Evolutionary conservation across 805 yeast species (phyloP), one percentile per base, ranked within the genome.

Genomic region (Saccharomyces paradoxus): DNA sequence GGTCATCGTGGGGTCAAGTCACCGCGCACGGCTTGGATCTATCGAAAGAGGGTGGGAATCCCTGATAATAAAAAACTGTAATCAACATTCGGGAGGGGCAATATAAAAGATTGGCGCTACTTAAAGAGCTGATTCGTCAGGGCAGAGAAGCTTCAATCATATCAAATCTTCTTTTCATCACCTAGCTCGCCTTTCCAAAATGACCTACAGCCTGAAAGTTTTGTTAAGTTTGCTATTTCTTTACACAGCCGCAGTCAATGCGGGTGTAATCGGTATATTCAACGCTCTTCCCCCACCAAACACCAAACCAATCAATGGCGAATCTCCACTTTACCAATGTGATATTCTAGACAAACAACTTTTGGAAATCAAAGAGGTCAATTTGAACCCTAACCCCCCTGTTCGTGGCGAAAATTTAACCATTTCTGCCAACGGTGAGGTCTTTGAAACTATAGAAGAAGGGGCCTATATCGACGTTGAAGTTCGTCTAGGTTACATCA

Each of bases 401-500:
- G 75, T 65, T 47, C 83, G 90, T 64, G 98, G 97, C n/a, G 73
- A 77, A 46, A 87, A 89, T 67, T 75, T 94, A 66, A 86, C 96
- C 7, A 81, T 94, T 54, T 67, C 77, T 22, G 99, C 97, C 2
- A 69, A 75, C 4, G 99, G 97, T 2, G 67, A 68, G 41, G 72
- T 92, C 51, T 56, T 74, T 24, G 67, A 77, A 51, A 75, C 75
- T 8, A 74, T 94, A 41, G 81, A 70, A 29, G 92, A 89, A 21
- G 99, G 99, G 32, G 88, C 98, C 0, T 94, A 91, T 64, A 95
- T 94, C 51, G 97, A 91, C 61, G 92, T 94, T 29, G 95, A 89
- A 61, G 98, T 94, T 22, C 80, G 87, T 60, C 86, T 90, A 65
- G 99, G 98, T 5, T 91, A 87, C 73, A 91, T 94, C 71, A 87